These are phyloP conservation scores for Fomitopsis pulvina DNA, from an alignment of 768 basidiomycete genomes.

Conservation along the genomic window DNA sequence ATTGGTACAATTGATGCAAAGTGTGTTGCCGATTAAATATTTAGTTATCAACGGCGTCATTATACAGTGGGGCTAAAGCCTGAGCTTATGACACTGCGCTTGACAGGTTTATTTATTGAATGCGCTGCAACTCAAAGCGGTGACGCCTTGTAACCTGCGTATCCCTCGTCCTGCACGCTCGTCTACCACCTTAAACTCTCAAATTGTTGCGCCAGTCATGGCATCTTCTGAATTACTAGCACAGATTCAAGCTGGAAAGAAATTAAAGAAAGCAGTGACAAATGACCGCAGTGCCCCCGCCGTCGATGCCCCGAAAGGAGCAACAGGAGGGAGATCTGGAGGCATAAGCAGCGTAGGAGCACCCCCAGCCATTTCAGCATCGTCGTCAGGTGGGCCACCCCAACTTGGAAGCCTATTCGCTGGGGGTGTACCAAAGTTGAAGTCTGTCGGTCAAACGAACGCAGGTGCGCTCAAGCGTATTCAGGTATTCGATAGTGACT, in stretches of 20 bases:
- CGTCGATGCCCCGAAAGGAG: constrained; percentile 40
- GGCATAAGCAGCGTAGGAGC: constrained; percentile 33
- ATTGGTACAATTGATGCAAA: no score
- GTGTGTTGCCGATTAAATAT: no score
- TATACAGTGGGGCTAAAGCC: no score
- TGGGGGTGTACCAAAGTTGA: constrained; percentile 87
- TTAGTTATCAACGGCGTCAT: neutral
- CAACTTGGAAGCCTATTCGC: constrained; percentile 85
- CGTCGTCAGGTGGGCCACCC: constrained; percentile 48
- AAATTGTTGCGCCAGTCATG: constrained; percentile 32
- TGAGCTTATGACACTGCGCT: neutral
- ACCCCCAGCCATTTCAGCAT: constrained; percentile 18
- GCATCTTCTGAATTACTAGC: constrained; percentile 70
- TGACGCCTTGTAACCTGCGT: neutral
- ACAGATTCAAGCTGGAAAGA: constrained; percentile 79
- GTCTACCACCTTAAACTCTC: neutral
- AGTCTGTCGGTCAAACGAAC: constrained; percentile 56
- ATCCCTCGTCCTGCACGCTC: neutral
- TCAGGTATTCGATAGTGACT: constrained; percentile 7
- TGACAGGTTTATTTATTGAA: neutral
- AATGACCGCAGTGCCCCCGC: constrained; percentile 73
- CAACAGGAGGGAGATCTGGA: constrained; percentile 27
- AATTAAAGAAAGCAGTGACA: constrained; percentile 75
- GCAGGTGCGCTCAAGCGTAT: constrained; percentile 35
- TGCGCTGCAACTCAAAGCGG: neutral